Conservation (phyloP, 768 basidiomycete species). For the Coprinopsis marcescibilis region DNA sequence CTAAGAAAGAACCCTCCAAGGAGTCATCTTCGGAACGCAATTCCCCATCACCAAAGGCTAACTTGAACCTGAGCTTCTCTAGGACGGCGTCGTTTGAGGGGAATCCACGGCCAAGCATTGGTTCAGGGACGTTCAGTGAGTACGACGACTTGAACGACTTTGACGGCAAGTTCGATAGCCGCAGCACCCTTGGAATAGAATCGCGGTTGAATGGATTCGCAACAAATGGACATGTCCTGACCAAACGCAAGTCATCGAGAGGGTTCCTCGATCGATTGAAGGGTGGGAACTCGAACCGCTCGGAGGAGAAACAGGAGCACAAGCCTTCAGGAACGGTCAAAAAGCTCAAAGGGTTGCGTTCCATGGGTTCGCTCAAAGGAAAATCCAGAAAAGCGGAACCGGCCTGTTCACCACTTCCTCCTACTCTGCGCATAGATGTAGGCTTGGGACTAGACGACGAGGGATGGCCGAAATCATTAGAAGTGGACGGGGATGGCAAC, state of each 20-base stretch:
- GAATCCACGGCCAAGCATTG: slow-evolving; percentile 62
- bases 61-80: slow-evolving; percentile 22
- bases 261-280: slow-evolving; percentile 65
- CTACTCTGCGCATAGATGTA: slow-evolving; percentile 47
- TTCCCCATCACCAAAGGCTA: slow-evolving; percentile 1
- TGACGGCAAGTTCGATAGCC: slow-evolving; percentile 79
- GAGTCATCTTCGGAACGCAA: slow-evolving; percentile 24
- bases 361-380: slow-evolving; percentile 75
- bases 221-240: slow-evolving; percentile 21
- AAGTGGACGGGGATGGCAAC: slow-evolving; percentile 14
- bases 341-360: slow-evolving; percentile 68
- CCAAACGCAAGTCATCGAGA: slow-evolving; percentile 55
- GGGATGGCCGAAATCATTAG: slow-evolving; percentile 40
- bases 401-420: slow-evolving; percentile 48
- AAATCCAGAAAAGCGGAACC: slow-evolving; percentile 36
- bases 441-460: slow-evolving; percentile 52
- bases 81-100: slow-evolving; percentile 28
- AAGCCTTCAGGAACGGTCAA: slow-evolving; percentile 35
- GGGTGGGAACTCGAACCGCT: slow-evolving; percentile 30
- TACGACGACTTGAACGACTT: slow-evolving; percentile 87
- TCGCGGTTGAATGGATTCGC: slow-evolving; percentile 27
- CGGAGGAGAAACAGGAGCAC: slow-evolving; percentile 23
- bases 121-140: slow-evolving; percentile 71
- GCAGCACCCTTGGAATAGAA: slow-evolving; percentile 60
- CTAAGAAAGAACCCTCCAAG: slow-evolving; percentile 15